A percentile compares a stretch with the other conserved stretches of the same genome.
Evolutionary conservation across 495 filamentous ascomycete species (phyloP).

Genomic region (Platismatia glauca): DNA sequence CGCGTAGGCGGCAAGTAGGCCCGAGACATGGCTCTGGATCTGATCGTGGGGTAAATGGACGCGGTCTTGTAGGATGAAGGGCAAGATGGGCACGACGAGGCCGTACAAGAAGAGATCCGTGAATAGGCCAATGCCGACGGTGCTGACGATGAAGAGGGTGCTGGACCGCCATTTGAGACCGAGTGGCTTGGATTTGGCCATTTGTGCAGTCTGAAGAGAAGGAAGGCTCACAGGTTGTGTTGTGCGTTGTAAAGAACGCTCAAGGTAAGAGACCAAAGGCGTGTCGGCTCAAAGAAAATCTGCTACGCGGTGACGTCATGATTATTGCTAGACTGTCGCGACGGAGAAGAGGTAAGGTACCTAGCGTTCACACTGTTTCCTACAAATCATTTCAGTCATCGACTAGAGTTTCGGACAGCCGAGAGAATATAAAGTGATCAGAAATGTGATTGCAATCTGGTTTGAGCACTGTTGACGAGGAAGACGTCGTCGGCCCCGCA

Average conservation of each 20-base stretch:
- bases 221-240: too few species aligned
- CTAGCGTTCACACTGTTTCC: too few species aligned
- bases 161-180: conserved; percentile 48
- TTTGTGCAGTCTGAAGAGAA: too few species aligned
- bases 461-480: background rate
- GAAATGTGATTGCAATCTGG: background rate
- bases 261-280: too few species aligned
- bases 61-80: conserved; percentile 48
- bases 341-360: too few species aligned
- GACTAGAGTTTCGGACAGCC: too few species aligned
- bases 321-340: background rate
- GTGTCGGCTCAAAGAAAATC: too few species aligned
- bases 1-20: conserved; percentile 53
- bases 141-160: conserved; percentile 51
- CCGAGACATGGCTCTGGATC: conserved; percentile 44
- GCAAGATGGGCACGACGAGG: conserved; percentile 55
- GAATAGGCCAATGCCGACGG: conserved; percentile 55
- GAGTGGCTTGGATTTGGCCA: conserved; percentile 28
- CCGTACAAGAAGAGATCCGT: conserved; percentile 54
- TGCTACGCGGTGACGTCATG: background rate
- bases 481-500: background rate
- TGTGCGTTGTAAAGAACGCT: too few species aligned
- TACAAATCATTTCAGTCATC: too few species aligned
- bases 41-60: conserved; percentile 41
- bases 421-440: too few species aligned